These are phyloP conservation scores for Wolfiporia cocos DNA, from an alignment of 1,284 basidiomycete genomes.

Conservation along the genomic window DNA sequence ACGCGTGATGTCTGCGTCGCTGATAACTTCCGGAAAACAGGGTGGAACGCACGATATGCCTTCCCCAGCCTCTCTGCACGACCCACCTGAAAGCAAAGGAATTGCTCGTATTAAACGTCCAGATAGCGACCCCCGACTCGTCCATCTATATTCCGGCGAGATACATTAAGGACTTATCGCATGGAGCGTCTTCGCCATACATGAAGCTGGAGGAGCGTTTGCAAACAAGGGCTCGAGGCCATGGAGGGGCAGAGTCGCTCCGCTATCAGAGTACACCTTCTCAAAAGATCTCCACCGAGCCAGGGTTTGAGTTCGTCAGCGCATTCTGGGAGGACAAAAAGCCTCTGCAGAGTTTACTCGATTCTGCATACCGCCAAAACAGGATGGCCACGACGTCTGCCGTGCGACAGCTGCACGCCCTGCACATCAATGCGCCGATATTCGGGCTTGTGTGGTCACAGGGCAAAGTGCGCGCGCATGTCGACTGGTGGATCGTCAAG, in stretches of 20 bases:
- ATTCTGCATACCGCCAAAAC: constrained; percentile 53
- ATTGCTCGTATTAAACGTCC: constrained; percentile 36
- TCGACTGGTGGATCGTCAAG: constrained; percentile 43
- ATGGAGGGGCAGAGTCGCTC: constrained; percentile 38
- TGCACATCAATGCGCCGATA: constrained; percentile 39
- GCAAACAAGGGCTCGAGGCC: constrained; percentile 11
- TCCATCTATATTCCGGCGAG: constrained; percentile 38
- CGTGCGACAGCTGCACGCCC: constrained; percentile 42
- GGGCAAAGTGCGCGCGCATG: constrained; percentile 45
- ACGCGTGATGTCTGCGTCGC: background rate
- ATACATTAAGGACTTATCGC: constrained; percentile 32
- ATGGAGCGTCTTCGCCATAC: constrained; percentile 38
- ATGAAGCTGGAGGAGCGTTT: constrained; percentile 31
- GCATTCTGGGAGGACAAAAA: constrained; percentile 58
- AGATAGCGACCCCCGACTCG: constrained; percentile 42
- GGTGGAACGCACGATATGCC: constrained; percentile 40
- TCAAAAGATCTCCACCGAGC: constrained; percentile 34
- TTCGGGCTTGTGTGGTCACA: constrained; percentile 51
- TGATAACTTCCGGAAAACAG: constrained; percentile 20
- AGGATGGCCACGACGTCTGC: constrained; percentile 47
- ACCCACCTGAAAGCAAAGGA: constrained; percentile 24
- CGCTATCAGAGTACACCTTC: constrained; percentile 47
- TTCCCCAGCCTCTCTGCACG: constrained; percentile 37
- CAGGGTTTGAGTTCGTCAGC: constrained; percentile 47
- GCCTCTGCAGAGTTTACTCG: constrained; percentile 38